phyloP scores from a whole-genome alignment of 2,329 filamentous ascomycete species.

The Harringtonia lauricola region DNA sequence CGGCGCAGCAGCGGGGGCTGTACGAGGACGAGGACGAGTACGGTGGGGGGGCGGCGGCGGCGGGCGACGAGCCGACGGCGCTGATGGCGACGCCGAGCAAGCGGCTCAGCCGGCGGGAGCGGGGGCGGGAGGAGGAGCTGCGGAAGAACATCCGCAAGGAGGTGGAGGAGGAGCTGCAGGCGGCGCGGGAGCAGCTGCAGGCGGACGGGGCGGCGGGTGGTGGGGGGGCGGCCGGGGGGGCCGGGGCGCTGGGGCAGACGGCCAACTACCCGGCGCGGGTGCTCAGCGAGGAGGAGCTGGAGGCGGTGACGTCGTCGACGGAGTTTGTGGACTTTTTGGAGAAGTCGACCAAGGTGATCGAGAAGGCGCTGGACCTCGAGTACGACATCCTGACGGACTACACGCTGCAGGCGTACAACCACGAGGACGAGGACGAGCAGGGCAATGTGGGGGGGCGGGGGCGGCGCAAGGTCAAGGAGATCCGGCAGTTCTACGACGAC shows the following conservation, averaged over 20 bases:
- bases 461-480: slow-evolving; percentile 68
- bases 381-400: slow-evolving; percentile 97
- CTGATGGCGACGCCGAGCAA: slow-evolving; percentile 49
- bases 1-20: slow-evolving; percentile 39
- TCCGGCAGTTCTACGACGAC: slow-evolving; percentile 89
- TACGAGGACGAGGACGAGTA: slow-evolving; percentile 54
- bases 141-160: slow-evolving; percentile 75
- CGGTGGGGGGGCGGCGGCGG: too few species aligned
- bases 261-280: slow-evolving; percentile 67
- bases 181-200: slow-evolving; percentile 49
- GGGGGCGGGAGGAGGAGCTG: slow-evolving; percentile 80
- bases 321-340: slow-evolving; percentile 96
- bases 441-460: slow-evolving; percentile 61
- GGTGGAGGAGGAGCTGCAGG: slow-evolving; percentile 83
- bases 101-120: slow-evolving; percentile 65
- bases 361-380: slow-evolving; percentile 86
- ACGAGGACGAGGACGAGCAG: slow-evolving; percentile 76
- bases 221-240: slow-evolving; percentile 69
- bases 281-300: slow-evolving; percentile 73
- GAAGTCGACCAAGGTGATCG: slow-evolving; percentile 91
- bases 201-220: slow-evolving; percentile 62
- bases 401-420: slow-evolving; percentile 63
- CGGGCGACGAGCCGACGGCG: too few species aligned
- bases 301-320: slow-evolving; percentile 80
- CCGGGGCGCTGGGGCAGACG: slow-evolving; percentile 31